A percentile compares a stretch with the other conserved stretches of the same genome.
These are phyloP conservation scores for Aspergillus calidoustus DNA, from an alignment of 2,329 filamentous ascomycete species.

Conservation along the genomic window DNA sequence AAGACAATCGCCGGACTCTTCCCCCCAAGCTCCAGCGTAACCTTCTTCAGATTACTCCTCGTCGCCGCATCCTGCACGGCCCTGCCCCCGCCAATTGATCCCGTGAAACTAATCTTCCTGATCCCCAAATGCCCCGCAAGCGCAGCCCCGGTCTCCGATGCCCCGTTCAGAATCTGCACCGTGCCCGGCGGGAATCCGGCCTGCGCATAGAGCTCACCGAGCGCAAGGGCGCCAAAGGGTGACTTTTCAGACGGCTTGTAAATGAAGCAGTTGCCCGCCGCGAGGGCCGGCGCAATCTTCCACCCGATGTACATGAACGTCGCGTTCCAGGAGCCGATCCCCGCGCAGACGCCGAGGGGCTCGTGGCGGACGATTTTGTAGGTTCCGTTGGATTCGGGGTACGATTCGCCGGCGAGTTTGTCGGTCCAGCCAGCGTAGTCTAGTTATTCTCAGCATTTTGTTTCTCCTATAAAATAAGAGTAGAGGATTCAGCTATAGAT, in stretches of 20 bases:
- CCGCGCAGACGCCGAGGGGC: slow-evolving; percentile 33
- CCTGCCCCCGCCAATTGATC: slow-evolving; percentile 31
- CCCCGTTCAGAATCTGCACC: slow-evolving; percentile 45
- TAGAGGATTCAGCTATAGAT: too few species aligned
- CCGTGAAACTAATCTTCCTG: slow-evolving; percentile 42
- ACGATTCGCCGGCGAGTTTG: slow-evolving; percentile 15
- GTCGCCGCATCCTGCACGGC: slow-evolving; percentile 48
- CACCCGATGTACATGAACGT: slow-evolving; percentile 43
- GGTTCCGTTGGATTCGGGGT: slow-evolving; percentile 10
- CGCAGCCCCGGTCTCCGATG: slow-evolving; percentile 35
- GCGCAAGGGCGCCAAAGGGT: slow-evolving; percentile 42
- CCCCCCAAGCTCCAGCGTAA: slow-evolving; percentile 36
- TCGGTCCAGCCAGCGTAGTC: slow-evolving; percentile 15
- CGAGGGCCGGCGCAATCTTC: slow-evolving; percentile 51
- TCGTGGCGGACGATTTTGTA: slow-evolving; percentile 23
- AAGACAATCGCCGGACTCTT: slow-evolving; percentile 36
- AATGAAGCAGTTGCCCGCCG: slow-evolving; percentile 51
- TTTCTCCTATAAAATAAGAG: not conserved
- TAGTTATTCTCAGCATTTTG: not conserved
- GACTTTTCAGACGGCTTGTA: slow-evolving; percentile 53
- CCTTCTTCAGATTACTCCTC: slow-evolving; percentile 36
- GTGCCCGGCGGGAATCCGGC: slow-evolving; percentile 54
- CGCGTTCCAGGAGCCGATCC: slow-evolving; percentile 49
- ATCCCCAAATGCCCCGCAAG: slow-evolving; percentile 44
- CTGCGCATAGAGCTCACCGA: slow-evolving; percentile 44